Evolutionary conservation across 805 yeast species (phyloP).

Genomic region (Schizosaccharomyces cryophilus): DNA sequence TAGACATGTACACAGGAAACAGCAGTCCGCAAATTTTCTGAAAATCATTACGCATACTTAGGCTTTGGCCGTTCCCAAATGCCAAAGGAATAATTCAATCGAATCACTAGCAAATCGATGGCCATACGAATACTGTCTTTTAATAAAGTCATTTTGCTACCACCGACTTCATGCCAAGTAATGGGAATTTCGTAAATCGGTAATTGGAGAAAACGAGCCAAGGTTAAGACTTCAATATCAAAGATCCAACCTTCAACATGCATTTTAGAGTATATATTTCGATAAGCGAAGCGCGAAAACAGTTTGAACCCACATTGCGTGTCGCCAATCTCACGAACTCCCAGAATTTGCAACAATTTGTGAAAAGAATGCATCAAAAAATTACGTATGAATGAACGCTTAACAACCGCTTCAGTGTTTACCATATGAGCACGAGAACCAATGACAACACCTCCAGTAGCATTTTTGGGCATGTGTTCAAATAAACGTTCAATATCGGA

Average conservation of each 20-base stretch:
- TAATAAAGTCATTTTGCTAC: conserved; percentile 81
- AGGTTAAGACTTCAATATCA: conserved; percentile 73
- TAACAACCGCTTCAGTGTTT: conserved; percentile 85
- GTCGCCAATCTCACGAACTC: conserved; percentile 64
- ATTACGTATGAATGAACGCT: conserved; percentile 67
- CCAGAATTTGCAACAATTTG: conserved; percentile 63
- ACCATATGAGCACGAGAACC: conserved; percentile 97
- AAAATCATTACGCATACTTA: not conserved
- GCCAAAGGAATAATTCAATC: conserved; percentile 70
- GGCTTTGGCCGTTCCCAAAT: conserved; percentile 18
- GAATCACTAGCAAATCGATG: conserved; percentile 66
- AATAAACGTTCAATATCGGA: conserved; percentile 23
- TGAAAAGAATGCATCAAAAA: conserved; percentile 84
- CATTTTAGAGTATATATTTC: conserved; percentile 56
- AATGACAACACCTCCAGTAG: conserved; percentile 38
- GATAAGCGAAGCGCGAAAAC: conserved; percentile 48
- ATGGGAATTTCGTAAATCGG: conserved; percentile 58
- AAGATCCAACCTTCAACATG: conserved; percentile 97
- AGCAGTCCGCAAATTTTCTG: not conserved
- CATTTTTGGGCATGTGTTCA: conserved; percentile 17
- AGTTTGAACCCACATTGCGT: conserved; percentile 96
- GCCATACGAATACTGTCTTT: conserved; percentile 85
- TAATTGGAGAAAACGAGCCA: conserved; percentile 49
- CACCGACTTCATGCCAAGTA: conserved; percentile 92
- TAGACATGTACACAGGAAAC: not conserved